Conservation (phyloP, 768 basidiomycete species). For the Suillus paluster region DNA sequence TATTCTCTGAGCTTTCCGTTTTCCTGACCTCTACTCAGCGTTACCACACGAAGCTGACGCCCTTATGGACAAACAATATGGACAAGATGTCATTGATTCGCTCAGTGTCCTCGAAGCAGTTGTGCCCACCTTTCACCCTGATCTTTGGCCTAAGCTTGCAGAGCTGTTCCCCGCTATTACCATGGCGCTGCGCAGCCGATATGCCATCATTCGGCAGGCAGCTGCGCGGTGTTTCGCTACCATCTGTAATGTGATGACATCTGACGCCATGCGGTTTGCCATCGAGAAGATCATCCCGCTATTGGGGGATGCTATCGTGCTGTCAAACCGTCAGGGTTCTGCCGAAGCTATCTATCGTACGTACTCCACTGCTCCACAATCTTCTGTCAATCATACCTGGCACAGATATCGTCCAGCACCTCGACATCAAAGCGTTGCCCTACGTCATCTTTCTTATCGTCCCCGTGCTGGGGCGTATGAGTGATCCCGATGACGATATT, state of each 20-base stretch:
- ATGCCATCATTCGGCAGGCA: constrained; percentile 87
- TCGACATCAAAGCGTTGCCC: constrained; percentile 93
- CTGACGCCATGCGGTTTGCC: constrained; percentile 87
- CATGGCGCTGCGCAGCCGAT: constrained; percentile 80
- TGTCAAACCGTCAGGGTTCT: constrained; percentile 85
- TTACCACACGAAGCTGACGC: constrained; percentile 61
- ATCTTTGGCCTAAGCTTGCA: constrained; percentile 69
- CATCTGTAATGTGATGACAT: constrained; percentile 83
- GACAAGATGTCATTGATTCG: constrained; percentile 92
- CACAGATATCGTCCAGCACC: constrained; percentile 85
- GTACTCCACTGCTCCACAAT: constrained; percentile 37
- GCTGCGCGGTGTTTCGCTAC: constrained; percentile 88
- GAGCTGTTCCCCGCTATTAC: constrained; percentile 79
- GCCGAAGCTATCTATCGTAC: constrained; percentile 90
- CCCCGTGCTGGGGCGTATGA: constrained; percentile 96
- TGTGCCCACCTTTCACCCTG: constrained; percentile 71
- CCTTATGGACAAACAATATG: constrained; percentile 71
- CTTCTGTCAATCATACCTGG: constrained; percentile 18
- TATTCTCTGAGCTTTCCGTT: neutral
- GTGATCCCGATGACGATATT: constrained; percentile 89
- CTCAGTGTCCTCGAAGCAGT: constrained; percentile 88
- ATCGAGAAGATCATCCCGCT: constrained; percentile 83
- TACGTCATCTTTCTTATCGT: constrained; percentile 98
- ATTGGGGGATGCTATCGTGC: constrained; percentile 75
- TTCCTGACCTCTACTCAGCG: constrained; percentile 39